Percentiles rank a stretch among this genome's conserved stretches.
phyloP scores from a whole-genome alignment of 495 filamentous ascomycete genomes.

The Penicillium atrosanguineum region DNA sequence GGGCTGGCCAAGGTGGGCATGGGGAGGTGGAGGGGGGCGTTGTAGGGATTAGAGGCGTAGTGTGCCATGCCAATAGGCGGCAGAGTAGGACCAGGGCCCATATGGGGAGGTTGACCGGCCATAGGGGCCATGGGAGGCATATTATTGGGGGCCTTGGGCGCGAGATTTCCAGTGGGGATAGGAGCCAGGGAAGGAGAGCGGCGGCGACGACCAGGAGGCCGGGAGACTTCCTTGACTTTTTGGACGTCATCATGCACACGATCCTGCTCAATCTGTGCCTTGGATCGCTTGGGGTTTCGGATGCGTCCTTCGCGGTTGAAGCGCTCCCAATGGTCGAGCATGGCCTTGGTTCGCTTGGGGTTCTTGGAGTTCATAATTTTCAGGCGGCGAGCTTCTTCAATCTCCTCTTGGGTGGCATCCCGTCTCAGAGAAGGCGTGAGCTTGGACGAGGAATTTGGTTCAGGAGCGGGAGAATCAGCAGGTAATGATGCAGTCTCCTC shows the following conservation, averaged over 20 bases:
- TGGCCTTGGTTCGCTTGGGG: slow-evolving; percentile 47
- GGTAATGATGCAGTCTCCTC: slow-evolving; percentile 9
- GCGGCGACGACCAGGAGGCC: slow-evolving; percentile 16
- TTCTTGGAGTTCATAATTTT: slow-evolving; percentile 50
- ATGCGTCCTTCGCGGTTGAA: slow-evolving; percentile 44
- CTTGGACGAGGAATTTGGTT: slow-evolving; percentile 1
- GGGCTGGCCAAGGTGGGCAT: slow-evolving; percentile 17
- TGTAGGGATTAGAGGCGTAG: slow-evolving; percentile 18
- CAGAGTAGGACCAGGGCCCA: slow-evolving; percentile 14
- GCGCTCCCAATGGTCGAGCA: slow-evolving; percentile 49
- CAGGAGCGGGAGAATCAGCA: slow-evolving; percentile 12
- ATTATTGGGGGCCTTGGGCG: slow-evolving; percentile 22
- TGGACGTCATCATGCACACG: slow-evolving; percentile 26
- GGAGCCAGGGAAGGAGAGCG: slow-evolving; percentile 23
- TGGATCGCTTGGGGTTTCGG: slow-evolving; percentile 48
- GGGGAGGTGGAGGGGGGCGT: slow-evolving; percentile 14
- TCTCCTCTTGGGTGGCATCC: slow-evolving; percentile 24
- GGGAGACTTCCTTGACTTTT: slow-evolving; percentile 19
- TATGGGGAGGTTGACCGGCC: slow-evolving; percentile 13
- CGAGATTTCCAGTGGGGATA: slow-evolving; percentile 23
- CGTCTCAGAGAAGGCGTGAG: slow-evolving; percentile 8
- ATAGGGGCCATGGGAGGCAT: slow-evolving; percentile 23
- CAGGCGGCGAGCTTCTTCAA: slow-evolving; percentile 33
- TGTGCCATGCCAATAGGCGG: slow-evolving; percentile 19
- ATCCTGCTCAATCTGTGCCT: slow-evolving; percentile 46